Evolutionary conservation across 2,329 filamentous ascomycete species (phyloP), one percentile per base, ranked within the genome.

Genomic region (Herpotrichia juniperi): DNA sequence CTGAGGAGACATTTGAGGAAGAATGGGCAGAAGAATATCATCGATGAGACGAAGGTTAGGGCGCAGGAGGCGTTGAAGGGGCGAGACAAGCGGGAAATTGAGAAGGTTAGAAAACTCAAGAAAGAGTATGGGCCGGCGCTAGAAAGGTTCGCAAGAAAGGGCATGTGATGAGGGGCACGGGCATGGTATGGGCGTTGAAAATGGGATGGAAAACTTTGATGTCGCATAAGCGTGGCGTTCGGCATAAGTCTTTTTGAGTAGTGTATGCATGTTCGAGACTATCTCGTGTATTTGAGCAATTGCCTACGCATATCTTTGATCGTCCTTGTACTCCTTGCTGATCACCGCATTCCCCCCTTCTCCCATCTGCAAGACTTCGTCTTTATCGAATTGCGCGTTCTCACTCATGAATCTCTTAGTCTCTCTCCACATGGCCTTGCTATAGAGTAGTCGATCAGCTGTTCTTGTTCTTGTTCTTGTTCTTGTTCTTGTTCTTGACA

Each of bases 1-100:
- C 77, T 97, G 58, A 87, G 91, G 69, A 92, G 93, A 73, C 93
- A 96, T 71, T 76, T 97, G 68, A 81, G 94, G 61, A 97, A 97
- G 85, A 93, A 94, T 78, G 87, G 91, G 40, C 88, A 88, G 68
- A 91, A 89, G 82, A 97, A 97, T 73, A 85, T 99, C 51, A 92
- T 99, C 72, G 94, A 99, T 79, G 94, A 97, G 81, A 93, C 93
- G 83, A 87, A 90, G 69, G 76, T 96, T 74, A 87, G 88, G 70
- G 88, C 93, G 42, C 90, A 97, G 73, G 90, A 92, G 76, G 80
- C 96, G 71, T 87, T 88, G 79, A 83, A 85, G 70, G 81, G 83
- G 60, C 81, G 83, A 66, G 86, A 87, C 61, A 85, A 88, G 73
- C 85, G 85, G 73, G 83, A 87, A 63, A 83, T 87, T 71, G 84